Evolutionary conservation across 345 rosid genomes (phyloP).

Genomic region (Citrus mangshanensis): DNA sequence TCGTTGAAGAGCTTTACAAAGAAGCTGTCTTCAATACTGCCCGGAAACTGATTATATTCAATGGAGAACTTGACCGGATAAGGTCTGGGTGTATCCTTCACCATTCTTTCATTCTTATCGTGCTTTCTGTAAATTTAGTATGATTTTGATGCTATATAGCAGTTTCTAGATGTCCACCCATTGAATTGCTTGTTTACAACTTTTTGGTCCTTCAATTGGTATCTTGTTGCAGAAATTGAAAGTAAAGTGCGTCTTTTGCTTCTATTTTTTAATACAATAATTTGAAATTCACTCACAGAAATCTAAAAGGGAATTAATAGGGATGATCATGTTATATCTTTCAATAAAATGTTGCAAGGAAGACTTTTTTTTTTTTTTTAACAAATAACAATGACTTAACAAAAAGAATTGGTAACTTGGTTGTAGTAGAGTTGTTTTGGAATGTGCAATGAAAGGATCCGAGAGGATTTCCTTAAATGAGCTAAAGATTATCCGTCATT

Average conservation of each 20-base stretch:
- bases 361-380: no score
- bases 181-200: not conserved
- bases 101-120: not conserved
- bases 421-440: no score
- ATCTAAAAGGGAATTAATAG: no score
- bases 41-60: conserved; percentile 74
- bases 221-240: no score
- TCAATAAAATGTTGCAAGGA: no score
- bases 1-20: conserved; percentile 91
- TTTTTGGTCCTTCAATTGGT: not conserved
- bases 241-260: no score
- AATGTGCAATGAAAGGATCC: not conserved
- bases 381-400: no score
- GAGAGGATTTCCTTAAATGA: conserved; percentile 33
- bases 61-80: conserved; percentile 93
- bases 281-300: no score
- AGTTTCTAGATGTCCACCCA: not conserved
- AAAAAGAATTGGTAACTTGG: no score
- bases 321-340: no score
- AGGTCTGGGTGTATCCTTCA: conserved; percentile 95
- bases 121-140: not conserved
- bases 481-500: conserved; percentile 81
- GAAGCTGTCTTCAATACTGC: conserved; percentile 67
- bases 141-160: not conserved
- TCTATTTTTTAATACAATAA: no score